These are phyloP conservation scores for Diaporthe velutina DNA, from an alignment of 2,329 filamentous ascomycete genomes.

Conservation along the genomic window DNA sequence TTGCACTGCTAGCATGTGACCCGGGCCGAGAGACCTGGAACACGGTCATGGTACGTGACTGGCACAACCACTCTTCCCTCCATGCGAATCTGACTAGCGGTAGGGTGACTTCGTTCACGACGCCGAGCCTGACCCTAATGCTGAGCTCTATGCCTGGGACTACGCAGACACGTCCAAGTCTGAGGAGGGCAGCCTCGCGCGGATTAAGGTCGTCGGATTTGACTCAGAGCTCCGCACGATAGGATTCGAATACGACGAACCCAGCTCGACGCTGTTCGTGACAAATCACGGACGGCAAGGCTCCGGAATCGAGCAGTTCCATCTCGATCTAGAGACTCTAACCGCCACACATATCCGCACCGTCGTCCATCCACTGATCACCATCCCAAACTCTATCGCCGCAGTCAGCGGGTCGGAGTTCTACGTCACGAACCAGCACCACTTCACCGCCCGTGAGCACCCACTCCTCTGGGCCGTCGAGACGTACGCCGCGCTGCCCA, in stretches of 20 bases:
- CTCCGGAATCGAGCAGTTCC: slow-evolving; percentile 55
- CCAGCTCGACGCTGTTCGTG: slow-evolving; percentile 52
- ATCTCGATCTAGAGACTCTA: slow-evolving; percentile 49
- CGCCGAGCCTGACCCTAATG: slow-evolving; percentile 8
- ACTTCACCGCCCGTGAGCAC: slow-evolving; percentile 46
- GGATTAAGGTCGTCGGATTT: slow-evolving; percentile 39
- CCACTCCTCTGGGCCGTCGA: slow-evolving; percentile 49
- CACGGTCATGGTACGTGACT: slow-evolving; percentile 51
- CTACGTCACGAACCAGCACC: slow-evolving; percentile 57
- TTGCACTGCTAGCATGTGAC: slow-evolving; percentile 55
- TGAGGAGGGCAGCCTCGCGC: not conserved
- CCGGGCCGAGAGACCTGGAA: slow-evolving; percentile 56
- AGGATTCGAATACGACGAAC: slow-evolving; percentile 54
- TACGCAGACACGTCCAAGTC: not conserved
- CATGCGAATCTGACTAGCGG: not conserved
- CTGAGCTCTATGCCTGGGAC: slow-evolving; percentile 3
- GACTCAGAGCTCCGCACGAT: slow-evolving; percentile 54
- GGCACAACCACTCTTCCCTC: not conserved
- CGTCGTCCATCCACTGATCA: slow-evolving; percentile 54
- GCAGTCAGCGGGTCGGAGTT: slow-evolving; percentile 52
- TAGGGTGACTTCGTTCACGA: slow-evolving; percentile 10
- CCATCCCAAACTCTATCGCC: slow-evolving; percentile 55
- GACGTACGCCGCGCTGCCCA: slow-evolving; percentile 49
- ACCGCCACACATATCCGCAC: slow-evolving; percentile 53
- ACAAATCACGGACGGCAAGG: slow-evolving; percentile 53